These are phyloP conservation scores for Pseudogymnoascus sp. DNA, from an alignment of 2,329 filamentous ascomycete genomes.

Conservation along the genomic window DNA sequence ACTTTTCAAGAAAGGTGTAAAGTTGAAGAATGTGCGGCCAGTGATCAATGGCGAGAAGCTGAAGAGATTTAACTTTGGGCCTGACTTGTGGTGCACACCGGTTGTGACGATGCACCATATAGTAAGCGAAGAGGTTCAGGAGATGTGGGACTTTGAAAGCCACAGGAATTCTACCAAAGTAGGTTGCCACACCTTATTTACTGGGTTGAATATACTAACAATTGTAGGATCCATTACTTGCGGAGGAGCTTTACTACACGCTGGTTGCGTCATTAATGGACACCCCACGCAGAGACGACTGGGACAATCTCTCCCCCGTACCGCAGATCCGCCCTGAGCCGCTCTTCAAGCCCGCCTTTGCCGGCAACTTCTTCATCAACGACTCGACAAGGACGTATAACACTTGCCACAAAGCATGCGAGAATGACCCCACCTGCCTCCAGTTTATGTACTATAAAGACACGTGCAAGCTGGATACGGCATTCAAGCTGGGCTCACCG, in stretches of 20 bases:
- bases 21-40: conserved; percentile 39
- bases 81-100: conserved; percentile 44
- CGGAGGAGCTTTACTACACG: conserved; percentile 41
- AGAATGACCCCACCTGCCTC: conserved; percentile 28
- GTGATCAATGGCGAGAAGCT: conserved; percentile 49
- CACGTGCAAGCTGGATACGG: conserved; percentile 13
- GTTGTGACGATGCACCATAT: conserved; percentile 50
- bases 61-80: conserved; percentile 38
- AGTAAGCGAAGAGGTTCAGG: conserved; percentile 42
- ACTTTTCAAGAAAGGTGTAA: conserved; percentile 38
- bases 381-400: conserved; percentile 26
- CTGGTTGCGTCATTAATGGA: conserved; percentile 38
- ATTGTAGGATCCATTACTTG: conserved; percentile 35
- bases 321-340: conserved; percentile 36
- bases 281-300: conserved; percentile 36
- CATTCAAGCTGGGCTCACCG: conserved; percentile 11
- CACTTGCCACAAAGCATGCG: conserved; percentile 43
- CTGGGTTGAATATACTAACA: conserved; percentile 25
- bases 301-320: conserved; percentile 46
- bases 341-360: conserved; percentile 38
- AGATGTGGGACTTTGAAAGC: conserved; percentile 46
- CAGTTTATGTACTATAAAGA: conserved; percentile 29
- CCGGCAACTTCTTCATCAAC: conserved; percentile 15
- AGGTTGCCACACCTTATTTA: conserved; percentile 3
- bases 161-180: conserved; percentile 17